phyloP scores from a whole-genome alignment of 2,329 filamentous ascomycete species.

The Pseudocercospora pini-densiflorae region DNA sequence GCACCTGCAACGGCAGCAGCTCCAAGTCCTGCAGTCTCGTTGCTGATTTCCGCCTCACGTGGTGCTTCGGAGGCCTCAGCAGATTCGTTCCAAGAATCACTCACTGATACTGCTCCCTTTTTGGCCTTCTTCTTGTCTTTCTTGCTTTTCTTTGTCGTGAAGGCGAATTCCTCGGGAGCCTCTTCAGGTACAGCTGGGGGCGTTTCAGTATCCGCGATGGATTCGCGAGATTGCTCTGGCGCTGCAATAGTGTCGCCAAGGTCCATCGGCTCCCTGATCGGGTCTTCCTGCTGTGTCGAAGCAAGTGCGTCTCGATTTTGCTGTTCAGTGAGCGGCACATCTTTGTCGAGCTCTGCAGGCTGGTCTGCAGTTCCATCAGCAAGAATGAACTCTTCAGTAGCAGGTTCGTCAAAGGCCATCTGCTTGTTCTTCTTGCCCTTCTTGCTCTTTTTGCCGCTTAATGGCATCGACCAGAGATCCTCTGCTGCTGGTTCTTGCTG shows the following conservation, averaged over 20 bases:
- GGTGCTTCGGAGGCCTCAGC: slow-evolving; percentile 12
- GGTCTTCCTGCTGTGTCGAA: background rate
- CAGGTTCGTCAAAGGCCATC: slow-evolving; percentile 7
- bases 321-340: background rate
- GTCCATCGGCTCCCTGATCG: background rate
- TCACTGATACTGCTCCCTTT: slow-evolving; percentile 12
- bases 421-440: slow-evolving; percentile 18
- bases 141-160: slow-evolving; percentile 33
- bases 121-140: slow-evolving; percentile 40
- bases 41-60: slow-evolving; percentile 8
- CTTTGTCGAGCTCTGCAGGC: no score
- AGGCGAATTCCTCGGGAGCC: slow-evolving; percentile 18
- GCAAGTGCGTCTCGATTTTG: background rate
- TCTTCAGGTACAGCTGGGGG: slow-evolving; percentile 8
- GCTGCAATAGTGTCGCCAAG: background rate
- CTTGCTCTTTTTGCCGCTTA: slow-evolving; percentile 37
- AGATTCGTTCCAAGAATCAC: slow-evolving; percentile 11
- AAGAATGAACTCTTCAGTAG: background rate
- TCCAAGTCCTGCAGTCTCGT: slow-evolving; percentile 8
- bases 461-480: slow-evolving; percentile 10
- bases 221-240: background rate
- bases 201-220: background rate
- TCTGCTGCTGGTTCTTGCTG: background rate
- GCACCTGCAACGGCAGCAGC: slow-evolving; percentile 18
- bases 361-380: no score